These are phyloP conservation scores for Plectosphaerella sp. DNA, from an alignment of 2,329 filamentous ascomycete species.

Conservation along the genomic window DNA sequence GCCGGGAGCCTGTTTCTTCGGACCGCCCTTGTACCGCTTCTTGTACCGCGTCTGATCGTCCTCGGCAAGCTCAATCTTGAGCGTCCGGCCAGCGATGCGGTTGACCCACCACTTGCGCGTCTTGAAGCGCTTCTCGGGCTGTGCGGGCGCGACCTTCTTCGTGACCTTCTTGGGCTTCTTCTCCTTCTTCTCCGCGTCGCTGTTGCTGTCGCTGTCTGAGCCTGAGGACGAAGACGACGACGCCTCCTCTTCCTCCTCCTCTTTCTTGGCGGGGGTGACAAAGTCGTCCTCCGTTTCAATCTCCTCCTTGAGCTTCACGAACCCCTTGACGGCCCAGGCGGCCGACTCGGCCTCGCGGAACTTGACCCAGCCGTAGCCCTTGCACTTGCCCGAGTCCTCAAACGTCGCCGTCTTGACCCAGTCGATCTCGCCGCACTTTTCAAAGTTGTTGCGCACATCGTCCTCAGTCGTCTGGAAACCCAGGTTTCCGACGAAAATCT, in stretches of 20 bases:
- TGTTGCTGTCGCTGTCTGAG: no score
- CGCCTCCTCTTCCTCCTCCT: conserved; percentile 36
- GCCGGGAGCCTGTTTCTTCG: conserved; percentile 27
- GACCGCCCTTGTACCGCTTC: conserved; percentile 79
- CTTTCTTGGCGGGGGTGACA: conserved; percentile 40
- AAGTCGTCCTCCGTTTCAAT: conserved; percentile 61
- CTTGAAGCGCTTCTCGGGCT: conserved; percentile 46
- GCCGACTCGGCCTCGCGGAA: conserved; percentile 78
- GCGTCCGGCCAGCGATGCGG: conserved; percentile 69
- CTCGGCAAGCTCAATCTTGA: conserved; percentile 92
- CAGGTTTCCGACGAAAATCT: conserved; percentile 89
- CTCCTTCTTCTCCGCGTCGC: conserved; percentile 14
- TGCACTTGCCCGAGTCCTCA: conserved; percentile 95
- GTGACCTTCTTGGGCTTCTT: conserved; percentile 18
- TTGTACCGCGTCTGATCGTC: conserved; percentile 86
- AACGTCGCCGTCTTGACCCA: conserved; percentile 91
- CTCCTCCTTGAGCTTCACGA: conserved; percentile 65
- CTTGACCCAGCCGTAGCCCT: conserved; percentile 93
- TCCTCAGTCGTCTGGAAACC: conserved; percentile 79
- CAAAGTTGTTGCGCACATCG: conserved; percentile 74
- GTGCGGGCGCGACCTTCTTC: conserved; percentile 10
- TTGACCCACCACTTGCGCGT: conserved; percentile 80
- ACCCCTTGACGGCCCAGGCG: conserved; percentile 70
- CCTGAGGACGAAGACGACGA: no score
- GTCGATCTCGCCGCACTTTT: conserved; percentile 76